Evolutionary conservation across 116 monocot genomes (phyloP).

Genomic region (Phalaenopsis hybrid): DNA sequence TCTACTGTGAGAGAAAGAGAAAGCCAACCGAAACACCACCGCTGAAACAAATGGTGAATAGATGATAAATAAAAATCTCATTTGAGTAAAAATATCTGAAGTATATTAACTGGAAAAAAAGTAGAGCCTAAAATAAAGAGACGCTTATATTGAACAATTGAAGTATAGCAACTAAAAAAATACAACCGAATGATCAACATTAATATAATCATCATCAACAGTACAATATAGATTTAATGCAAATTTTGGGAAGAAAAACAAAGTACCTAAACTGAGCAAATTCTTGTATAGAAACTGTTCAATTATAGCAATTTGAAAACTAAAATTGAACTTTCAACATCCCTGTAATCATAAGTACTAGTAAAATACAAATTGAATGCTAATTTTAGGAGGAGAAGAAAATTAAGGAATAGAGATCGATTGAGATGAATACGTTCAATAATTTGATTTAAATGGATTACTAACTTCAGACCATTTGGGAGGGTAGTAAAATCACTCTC

Average conservation of each 20-base stretch:
- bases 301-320: neutral
- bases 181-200: neutral
- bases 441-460: conserved; percentile 11
- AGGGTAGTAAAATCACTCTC: conserved; percentile 79
- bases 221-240: neutral
- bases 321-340: neutral
- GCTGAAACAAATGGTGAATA: neutral
- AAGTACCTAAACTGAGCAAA: neutral
- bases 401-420: neutral
- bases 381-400: neutral
- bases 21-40: neutral
- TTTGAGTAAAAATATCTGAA: neutral
- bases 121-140: neutral
- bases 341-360: neutral
- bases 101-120: neutral
- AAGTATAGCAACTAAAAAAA: neutral
- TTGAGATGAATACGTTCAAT: neutral
- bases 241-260: neutral
- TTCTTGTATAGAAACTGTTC: neutral
- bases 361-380: neutral
- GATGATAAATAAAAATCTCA: neutral
- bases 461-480: conserved; percentile 94
- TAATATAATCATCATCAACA: neutral
- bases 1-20: neutral
- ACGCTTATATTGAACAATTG: neutral